Base-by-base conservation (phyloP, 768 basidiomycete species). In the Termitomyces sp. region DNA sequence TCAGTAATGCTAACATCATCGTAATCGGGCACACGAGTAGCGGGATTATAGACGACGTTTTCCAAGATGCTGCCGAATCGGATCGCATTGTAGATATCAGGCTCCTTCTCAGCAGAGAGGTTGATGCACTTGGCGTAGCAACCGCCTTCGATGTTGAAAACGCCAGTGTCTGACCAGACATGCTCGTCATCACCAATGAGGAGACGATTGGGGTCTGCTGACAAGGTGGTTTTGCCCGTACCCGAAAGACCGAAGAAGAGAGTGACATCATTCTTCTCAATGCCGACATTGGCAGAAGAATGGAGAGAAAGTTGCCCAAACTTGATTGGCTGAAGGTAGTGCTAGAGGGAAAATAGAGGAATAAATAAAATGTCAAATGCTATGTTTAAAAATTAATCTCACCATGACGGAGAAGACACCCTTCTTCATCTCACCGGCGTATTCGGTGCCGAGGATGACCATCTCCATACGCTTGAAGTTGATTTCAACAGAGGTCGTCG, bases 401-500 rank as follows among this genome's bases (percentile, higher is more conserved):
- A 86, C 86, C 96, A 99, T 99, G 65, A 99, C 94, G 45, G 90
- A 93, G 80, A 99, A 99, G 72, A 99, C 92, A 69, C 97, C 97
- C 85, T 99, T 99, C 80, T 99, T 99, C 97, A 99, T 99, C 80
- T 99, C 94, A 51, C 94, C 94, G 31, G 94, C 94, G 69, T 98
- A 98, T 71, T 98, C 94, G 28, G 94, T 96, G 55, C 92, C 96
- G 65, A 99, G 92, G 69, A 99, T 98, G 68, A 99, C 96, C 97
- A 99, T 99, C 75, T 99, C 97, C 94, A 94, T 97, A 41, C 97
- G 92, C 81, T 97, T 97, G 77, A 99, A 98, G 84, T 99, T 99
- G 81, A 99, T 93, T 77, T 98, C 96, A 51, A 99, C 96, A 3
- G 95, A 97, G 6, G 97, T 98, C 31, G 94, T 92, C 10, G 94